A percentile compares a stretch with the other conserved stretches of the same genome.
These are phyloP conservation scores for Cladobotryum protrusum DNA, from an alignment of 2,329 filamentous ascomycete species.

Conservation along the genomic window DNA sequence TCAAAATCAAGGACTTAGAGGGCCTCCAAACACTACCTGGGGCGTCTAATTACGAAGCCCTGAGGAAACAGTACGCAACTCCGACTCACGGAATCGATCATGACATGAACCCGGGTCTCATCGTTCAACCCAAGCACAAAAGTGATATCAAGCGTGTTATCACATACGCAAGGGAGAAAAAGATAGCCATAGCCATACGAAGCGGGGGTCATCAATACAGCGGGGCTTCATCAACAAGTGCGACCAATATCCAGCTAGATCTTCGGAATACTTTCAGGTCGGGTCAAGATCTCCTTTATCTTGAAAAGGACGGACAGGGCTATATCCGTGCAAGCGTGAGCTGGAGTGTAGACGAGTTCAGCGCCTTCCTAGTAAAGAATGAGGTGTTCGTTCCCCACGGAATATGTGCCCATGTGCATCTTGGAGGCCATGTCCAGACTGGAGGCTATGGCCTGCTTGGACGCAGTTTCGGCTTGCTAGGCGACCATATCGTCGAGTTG, in stretches of 20 bases:
- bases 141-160: conserved; percentile 36
- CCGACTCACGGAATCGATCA: conserved; percentile 37
- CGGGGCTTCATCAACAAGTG: conserved; percentile 40
- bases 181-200: conserved; percentile 38
- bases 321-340: conserved; percentile 36
- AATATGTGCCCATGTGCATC: conserved; percentile 38
- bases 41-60: neutral
- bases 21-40: too few relatives aligned
- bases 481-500: conserved; percentile 45
- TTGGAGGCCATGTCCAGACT: conserved; percentile 43
- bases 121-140: conserved; percentile 37
- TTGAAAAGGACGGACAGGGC: conserved; percentile 29
- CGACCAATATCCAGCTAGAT: conserved; percentile 41
- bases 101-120: conserved; percentile 38
- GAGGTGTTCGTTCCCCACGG: conserved; percentile 40
- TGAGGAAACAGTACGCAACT: conserved; percentile 35
- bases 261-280: conserved; percentile 34
- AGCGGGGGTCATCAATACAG: conserved; percentile 46
- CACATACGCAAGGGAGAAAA: conserved; percentile 34
- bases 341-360: conserved; percentile 36
- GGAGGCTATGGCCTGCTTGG: conserved; percentile 43
- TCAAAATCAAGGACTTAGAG: too few relatives aligned
- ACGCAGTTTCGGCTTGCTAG: conserved; percentile 46
- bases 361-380: conserved; percentile 34
- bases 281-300: conserved; percentile 21